Percentiles rank a stretch among this genome's conserved stretches.
These are phyloP conservation scores for Auricularia cornea DNA, from an alignment of 768 basidiomycete species.

Conservation along the genomic window DNA sequence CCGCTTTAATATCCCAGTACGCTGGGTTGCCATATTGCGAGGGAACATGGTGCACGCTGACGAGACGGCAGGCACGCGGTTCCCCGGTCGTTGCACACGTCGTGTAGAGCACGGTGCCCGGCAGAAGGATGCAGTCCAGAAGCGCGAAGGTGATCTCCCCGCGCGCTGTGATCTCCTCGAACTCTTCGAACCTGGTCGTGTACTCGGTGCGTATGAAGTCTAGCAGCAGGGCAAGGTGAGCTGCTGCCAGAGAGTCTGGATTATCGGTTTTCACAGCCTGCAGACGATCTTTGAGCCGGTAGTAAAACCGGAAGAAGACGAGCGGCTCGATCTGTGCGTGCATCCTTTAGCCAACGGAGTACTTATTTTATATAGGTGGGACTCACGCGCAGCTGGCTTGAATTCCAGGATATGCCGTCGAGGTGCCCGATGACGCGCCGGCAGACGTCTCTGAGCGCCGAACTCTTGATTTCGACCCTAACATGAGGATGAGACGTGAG, in stretches of 20 bases:
- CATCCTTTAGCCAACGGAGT: background rate
- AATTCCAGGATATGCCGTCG: slow-evolving; percentile 55
- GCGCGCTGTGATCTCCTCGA: slow-evolving; percentile 42
- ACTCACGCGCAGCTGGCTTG: slow-evolving; percentile 45
- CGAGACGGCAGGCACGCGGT: slow-evolving; percentile 34
- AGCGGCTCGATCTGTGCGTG: slow-evolving; percentile 43
- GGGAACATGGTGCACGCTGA: background rate
- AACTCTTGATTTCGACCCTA: slow-evolving; percentile 50
- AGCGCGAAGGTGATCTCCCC: slow-evolving; percentile 51
- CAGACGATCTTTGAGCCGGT: slow-evolving; percentile 38
- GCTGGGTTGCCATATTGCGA: background rate
- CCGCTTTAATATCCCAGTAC: background rate
- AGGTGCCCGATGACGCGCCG: slow-evolving; percentile 49
- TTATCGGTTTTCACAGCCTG: slow-evolving; percentile 26
- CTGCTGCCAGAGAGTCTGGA: slow-evolving; percentile 35
- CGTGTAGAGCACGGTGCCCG: slow-evolving; percentile 41
- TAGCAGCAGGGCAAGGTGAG: slow-evolving; percentile 43
- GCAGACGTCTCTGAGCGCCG: slow-evolving; percentile 47
- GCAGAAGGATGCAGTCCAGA: slow-evolving; percentile 48
- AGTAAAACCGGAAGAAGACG: slow-evolving; percentile 45
- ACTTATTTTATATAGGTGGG: background rate
- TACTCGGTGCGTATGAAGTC: slow-evolving; percentile 43
- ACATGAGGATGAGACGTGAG: too few relatives aligned
- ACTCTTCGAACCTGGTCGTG: slow-evolving; percentile 35
- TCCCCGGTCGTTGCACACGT: slow-evolving; percentile 47